Conservation (phyloP, 768 basidiomycete species). For the Suillus cothurnatus region DNA sequence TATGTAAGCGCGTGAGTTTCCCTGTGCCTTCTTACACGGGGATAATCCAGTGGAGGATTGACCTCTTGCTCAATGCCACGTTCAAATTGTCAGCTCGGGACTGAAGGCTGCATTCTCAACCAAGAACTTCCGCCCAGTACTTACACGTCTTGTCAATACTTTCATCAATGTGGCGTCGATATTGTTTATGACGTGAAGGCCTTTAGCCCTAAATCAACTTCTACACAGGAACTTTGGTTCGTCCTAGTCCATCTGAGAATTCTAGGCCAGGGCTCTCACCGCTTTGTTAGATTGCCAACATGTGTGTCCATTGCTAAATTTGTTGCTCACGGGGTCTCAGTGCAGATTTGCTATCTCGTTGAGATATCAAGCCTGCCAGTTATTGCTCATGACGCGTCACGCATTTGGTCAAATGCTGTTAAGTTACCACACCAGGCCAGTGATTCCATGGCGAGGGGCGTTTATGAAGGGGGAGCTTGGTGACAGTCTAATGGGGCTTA, state of each 20-base stretch:
- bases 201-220: constrained; percentile 1
- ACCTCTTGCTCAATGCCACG: constrained; percentile 14
- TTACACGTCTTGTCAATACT: constrained; percentile 1
- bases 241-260: constrained; percentile 14
- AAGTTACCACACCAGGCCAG: background rate
- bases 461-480: too few relatives aligned
- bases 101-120: background rate
- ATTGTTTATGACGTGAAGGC: background rate
- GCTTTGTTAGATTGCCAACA: constrained; percentile 19
- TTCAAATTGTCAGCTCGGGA: background rate
- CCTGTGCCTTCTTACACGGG: background rate
- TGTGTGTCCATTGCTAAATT: constrained; percentile 8
- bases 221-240: constrained; percentile 1
- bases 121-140: too few relatives aligned
- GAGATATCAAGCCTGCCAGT: constrained; percentile 13
- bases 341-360: constrained; percentile 8
- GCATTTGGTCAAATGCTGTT: background rate
- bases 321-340: constrained; percentile 9
- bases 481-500: background rate
- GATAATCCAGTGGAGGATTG: background rate
- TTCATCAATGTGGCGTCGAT: constrained; percentile 1
- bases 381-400: constrained; percentile 8
- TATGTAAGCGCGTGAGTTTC: constrained; percentile 26
- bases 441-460: background rate
- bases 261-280: background rate